Evolutionary conservation across 2,329 filamentous ascomycete genomes (phyloP).

Genomic region (Fusarium transvaalense): DNA sequence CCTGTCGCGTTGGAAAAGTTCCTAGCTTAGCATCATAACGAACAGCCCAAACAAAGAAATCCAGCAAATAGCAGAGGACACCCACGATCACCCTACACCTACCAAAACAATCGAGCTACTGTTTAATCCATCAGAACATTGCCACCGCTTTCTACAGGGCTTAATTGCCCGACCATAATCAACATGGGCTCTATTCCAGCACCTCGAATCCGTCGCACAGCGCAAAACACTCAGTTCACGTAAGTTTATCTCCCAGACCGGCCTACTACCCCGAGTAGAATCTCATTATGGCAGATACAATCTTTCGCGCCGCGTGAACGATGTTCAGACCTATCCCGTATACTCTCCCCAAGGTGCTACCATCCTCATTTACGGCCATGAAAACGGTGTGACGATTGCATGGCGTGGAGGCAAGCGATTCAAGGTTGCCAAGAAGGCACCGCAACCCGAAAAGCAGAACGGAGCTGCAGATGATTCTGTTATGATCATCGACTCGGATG

Average conservation of each 20-base stretch:
- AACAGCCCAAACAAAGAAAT: constrained; percentile 23
- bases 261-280: neutral
- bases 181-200: constrained; percentile 52
- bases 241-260: constrained; percentile 45
- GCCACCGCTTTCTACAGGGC: constrained; percentile 24
- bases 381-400: constrained; percentile 70
- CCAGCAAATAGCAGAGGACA: neutral
- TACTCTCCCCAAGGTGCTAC: constrained; percentile 73
- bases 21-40: constrained; percentile 18
- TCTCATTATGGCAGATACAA: constrained; percentile 64
- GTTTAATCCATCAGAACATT: neutral
- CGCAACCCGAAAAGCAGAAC: constrained; percentile 62
- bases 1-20: constrained; percentile 50
- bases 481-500: constrained; percentile 74
- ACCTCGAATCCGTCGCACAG: constrained; percentile 61
- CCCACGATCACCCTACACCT: neutral
- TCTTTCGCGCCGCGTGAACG: constrained; percentile 68
- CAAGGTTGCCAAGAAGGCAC: constrained; percentile 59
- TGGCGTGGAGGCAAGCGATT: constrained; percentile 74
- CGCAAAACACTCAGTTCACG: constrained; percentile 64
- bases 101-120: neutral
- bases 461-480: constrained; percentile 65
- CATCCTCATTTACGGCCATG: constrained; percentile 73
- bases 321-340: constrained; percentile 71
- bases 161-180: constrained; percentile 40